A percentile compares a stretch with the other conserved stretches of the same genome.
These are phyloP conservation scores for Cytospora leucostoma DNA, from an alignment of 2,329 filamentous ascomycete genomes.

Conservation along the genomic window DNA sequence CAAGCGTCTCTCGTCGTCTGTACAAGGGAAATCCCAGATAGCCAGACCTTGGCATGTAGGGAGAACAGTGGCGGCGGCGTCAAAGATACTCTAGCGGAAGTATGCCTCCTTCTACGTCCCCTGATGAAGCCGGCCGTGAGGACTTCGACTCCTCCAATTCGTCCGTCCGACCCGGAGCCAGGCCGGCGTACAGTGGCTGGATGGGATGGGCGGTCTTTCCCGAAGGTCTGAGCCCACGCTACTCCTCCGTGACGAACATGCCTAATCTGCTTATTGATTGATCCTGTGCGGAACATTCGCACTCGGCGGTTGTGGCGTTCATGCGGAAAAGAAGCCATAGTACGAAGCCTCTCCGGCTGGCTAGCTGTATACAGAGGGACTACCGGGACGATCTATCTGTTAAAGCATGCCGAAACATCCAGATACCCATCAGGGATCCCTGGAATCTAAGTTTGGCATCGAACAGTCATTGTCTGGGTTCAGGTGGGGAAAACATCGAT, in stretches of 20 bases:
- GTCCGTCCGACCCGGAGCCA: no score
- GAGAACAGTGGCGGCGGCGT: no score
- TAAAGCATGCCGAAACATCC: neutral
- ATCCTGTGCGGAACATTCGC: neutral
- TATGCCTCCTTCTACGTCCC: no score
- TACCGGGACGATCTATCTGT: neutral
- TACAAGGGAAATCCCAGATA: no score
- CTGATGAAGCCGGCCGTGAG: no score
- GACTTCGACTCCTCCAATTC: no score
- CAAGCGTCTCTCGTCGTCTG: no score
- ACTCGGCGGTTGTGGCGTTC: neutral
- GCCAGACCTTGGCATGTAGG: no score
- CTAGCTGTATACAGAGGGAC: neutral
- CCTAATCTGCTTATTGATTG: no score
- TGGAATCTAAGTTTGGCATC: conserved; percentile 25
- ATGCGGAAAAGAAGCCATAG: neutral
- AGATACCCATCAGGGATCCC: conserved; percentile 2
- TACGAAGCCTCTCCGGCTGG: neutral
- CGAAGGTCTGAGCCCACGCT: neutral
- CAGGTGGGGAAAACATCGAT: neutral
- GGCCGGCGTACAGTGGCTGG: no score
- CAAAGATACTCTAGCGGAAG: no score
- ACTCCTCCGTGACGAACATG: neutral
- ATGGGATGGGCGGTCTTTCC: neutral
- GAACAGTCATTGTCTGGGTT: conserved; percentile 8